Evolutionary conservation across 1,284 basidiomycete genomes (phyloP), one percentile per base, ranked within the genome.

Genomic region (Tranzscheliella williamsii): DNA sequence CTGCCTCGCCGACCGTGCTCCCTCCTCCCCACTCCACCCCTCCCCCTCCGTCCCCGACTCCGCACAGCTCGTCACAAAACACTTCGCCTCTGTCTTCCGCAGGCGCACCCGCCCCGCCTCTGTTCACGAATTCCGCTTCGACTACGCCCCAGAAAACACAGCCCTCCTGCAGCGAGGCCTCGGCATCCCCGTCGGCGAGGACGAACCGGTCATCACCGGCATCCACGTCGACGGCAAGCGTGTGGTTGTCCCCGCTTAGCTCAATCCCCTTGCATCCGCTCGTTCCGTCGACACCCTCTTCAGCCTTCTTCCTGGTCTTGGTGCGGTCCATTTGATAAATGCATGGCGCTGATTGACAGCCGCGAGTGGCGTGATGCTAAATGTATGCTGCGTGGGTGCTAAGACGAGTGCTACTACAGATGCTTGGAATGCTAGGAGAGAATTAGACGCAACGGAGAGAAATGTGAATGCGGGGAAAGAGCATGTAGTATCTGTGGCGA

Each of bases 1-100:
- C 12, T 78, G 77, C 48, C 46, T 80, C 2, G 58, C 77, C 24
- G 47, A 55, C 13, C 22, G 44, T 48, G 57, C 53, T 39, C 9
- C 32, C 18, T 9, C 18, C 8, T 23, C 35, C 18, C 15, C 26
- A 15, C 31, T 33, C 0, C 7, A 21, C 8, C 47, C 42, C 2
- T 36, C 42, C 9, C 42, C 51, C 18, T 22, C 35, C 8, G 35
- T 37, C 18, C 18, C 18, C 8, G 35, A 37, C 21, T 6, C 35
- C 11, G 55, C 55, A 15, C 7, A 20, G 1, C 7, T 16, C 9
- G 60, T 61, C 17, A 35, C 20, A 12, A 5, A 32, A 1, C 49
- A 56, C 15, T 61, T 61, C 33, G 53, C 43, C 12, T 24, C 27
- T 5, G 43, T 57, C n/a, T 66, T 66, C 16, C 24, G 34, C 0